Conservation (phyloP, 306 rosid genomes). For the Castanea sativa region DNA sequence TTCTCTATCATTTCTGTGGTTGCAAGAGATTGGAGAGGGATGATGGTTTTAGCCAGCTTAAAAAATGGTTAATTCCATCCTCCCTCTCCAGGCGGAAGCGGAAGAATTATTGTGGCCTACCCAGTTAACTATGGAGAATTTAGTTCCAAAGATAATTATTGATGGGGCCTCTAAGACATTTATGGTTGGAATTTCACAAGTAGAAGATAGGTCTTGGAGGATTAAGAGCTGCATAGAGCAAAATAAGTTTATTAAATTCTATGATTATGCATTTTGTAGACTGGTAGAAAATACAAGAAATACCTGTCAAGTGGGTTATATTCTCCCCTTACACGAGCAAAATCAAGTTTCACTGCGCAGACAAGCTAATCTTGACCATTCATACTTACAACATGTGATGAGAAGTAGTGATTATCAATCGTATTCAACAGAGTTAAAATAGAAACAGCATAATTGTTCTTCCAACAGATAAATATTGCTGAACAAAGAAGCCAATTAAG, state of each 20-base stretch:
- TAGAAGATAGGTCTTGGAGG: no score
- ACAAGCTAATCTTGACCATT: conserved; percentile 42
- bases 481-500: no score
- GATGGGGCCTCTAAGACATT: no score
- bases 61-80: no score
- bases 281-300: neutral
- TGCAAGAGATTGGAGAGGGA: no score
- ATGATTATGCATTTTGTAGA: neutral
- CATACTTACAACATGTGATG: conserved; percentile 53
- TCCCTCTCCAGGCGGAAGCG: no score
- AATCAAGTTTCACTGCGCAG: conserved; percentile 56
- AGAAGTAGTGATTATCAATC: neutral
- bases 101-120: no score
- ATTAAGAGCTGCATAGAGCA: neutral
- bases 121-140: no score
- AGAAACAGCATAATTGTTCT: neutral
- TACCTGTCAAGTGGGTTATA: conserved; percentile 59
- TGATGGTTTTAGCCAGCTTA: no score
- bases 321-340: conserved; percentile 68
- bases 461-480: neutral
- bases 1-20: no score
- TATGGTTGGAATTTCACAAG: no score
- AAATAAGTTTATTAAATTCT: neutral
- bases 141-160: no score
- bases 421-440: neutral